phyloP scores from a whole-genome alignment of 2,329 filamentous ascomycete species.

The Fusarium vanettenii region DNA sequence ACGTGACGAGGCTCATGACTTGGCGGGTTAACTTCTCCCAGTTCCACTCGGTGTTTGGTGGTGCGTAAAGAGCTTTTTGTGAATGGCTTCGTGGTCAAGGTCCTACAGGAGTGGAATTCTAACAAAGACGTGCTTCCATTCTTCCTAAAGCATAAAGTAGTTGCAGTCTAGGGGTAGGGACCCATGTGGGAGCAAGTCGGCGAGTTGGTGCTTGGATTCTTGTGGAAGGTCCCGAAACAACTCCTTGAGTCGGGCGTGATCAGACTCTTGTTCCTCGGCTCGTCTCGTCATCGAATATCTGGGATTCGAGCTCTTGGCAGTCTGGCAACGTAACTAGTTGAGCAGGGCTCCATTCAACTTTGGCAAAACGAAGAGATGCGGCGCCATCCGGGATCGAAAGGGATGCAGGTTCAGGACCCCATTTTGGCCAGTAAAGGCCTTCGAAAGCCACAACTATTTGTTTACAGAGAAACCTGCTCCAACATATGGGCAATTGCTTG shows the following conservation, averaged over 20 bases:
- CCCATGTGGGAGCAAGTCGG: background rate
- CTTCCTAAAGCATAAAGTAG: background rate
- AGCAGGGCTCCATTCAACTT: background rate
- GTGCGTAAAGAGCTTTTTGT: background rate
- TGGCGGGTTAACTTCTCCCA: background rate
- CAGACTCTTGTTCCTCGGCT: background rate
- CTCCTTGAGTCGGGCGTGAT: background rate
- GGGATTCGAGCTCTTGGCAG: background rate
- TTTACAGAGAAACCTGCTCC: background rate
- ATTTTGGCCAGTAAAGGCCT: background rate
- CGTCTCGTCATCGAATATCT: background rate
- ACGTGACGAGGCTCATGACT: background rate
- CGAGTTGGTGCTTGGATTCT: background rate
- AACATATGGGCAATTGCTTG: background rate
- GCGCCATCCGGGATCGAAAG: background rate
- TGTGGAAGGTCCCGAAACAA: background rate
- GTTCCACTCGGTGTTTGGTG: background rate
- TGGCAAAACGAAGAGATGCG: background rate
- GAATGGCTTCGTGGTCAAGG: background rate
- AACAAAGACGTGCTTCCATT: background rate
- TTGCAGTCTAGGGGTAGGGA: background rate
- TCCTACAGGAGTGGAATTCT: background rate
- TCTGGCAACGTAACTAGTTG: background rate
- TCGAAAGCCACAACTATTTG: background rate
- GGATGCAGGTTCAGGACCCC: background rate